These are phyloP conservation scores for Pyronema domesticum DNA, from an alignment of 495 filamentous ascomycete species.

Conservation along the genomic window DNA sequence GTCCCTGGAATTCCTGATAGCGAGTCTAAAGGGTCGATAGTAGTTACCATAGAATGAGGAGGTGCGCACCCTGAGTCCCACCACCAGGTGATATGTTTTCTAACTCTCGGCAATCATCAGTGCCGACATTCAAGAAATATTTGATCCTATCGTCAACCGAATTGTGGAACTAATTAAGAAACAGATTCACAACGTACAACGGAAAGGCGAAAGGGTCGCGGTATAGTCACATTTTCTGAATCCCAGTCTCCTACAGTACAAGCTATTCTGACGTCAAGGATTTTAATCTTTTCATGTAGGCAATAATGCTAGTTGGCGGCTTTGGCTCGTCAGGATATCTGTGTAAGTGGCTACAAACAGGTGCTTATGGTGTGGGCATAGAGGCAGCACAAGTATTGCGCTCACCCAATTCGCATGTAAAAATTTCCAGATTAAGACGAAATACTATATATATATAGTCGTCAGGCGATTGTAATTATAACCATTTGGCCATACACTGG, in stretches of 20 bases:
- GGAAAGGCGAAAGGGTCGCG: not conserved
- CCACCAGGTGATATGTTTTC: too few species aligned
- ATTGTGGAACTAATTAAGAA: conserved; percentile 41
- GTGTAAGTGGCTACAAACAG: conserved; percentile 39
- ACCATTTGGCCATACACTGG: too few species aligned
- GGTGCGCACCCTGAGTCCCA: too few species aligned
- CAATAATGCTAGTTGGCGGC: conserved; percentile 51
- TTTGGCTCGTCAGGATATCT: conserved; percentile 53
- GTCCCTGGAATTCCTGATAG: conserved; percentile 59
- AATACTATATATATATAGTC: too few species aligned
- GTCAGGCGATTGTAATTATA: too few species aligned
- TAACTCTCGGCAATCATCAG: too few species aligned
- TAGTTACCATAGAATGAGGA: conserved; percentile 44
- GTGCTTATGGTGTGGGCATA: too few species aligned
- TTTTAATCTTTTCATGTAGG: conserved; percentile 22
- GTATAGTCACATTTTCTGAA: not conserved
- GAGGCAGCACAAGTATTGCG: too few species aligned
- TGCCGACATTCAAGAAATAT: conserved; percentile 34
- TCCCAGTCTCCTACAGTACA: not conserved
- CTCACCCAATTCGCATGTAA: too few species aligned
- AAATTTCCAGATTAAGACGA: too few species aligned
- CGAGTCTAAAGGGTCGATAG: conserved; percentile 42
- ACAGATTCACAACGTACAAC: conserved; percentile 28
- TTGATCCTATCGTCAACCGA: conserved; percentile 39
- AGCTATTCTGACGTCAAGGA: too few species aligned